Conservation (phyloP, 1,284 basidiomycete species). For the Vanrija sp. region DNA sequence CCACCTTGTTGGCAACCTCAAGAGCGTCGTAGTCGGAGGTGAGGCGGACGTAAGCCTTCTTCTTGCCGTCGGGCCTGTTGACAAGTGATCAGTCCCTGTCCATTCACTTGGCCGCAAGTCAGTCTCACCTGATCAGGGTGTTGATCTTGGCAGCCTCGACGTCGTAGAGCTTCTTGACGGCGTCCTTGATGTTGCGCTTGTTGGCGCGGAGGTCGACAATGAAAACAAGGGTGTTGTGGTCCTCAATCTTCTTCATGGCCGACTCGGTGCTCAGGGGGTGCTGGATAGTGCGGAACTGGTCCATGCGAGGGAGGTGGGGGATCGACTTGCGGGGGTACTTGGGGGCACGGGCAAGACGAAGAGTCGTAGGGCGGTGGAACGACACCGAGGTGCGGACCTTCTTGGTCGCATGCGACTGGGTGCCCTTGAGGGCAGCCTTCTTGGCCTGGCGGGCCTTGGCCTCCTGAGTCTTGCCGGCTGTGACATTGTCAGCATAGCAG, state of each 20-base stretch:
- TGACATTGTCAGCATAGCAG: background rate
- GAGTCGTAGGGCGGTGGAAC: constrained; percentile 96
- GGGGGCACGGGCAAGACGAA: constrained; percentile 76
- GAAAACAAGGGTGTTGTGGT: constrained; percentile 98
- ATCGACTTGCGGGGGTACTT: constrained; percentile 93
- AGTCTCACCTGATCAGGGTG: constrained; percentile 86
- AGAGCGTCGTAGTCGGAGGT: constrained; percentile 94
- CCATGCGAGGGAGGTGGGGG: constrained; percentile 93
- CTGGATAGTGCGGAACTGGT: constrained; percentile 92
- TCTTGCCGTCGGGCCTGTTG: constrained; percentile 89
- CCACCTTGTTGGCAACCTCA: constrained; percentile 97
- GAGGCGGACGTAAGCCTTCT: constrained; percentile 97
- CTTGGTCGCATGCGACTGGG: constrained; percentile 67
- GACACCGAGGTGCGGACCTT: constrained; percentile 83
- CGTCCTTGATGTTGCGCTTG: constrained; percentile 99
- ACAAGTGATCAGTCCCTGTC: no score
- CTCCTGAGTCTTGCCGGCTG: constrained; percentile 53
- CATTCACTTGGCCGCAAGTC: background rate
- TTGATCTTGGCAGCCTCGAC: constrained; percentile 94
- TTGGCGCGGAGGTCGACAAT: constrained; percentile 92
- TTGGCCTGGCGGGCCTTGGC: constrained; percentile 89
- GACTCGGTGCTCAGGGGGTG: constrained; percentile 61
- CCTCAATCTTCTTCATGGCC: constrained; percentile 88
- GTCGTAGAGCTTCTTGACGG: constrained; percentile 98
- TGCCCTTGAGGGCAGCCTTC: constrained; percentile 93